A percentile compares a stretch with the other conserved stretches of the same genome.
Conservation (phyloP, 176 grass and related monocot species). For the Cenchrus americanus region DNA sequence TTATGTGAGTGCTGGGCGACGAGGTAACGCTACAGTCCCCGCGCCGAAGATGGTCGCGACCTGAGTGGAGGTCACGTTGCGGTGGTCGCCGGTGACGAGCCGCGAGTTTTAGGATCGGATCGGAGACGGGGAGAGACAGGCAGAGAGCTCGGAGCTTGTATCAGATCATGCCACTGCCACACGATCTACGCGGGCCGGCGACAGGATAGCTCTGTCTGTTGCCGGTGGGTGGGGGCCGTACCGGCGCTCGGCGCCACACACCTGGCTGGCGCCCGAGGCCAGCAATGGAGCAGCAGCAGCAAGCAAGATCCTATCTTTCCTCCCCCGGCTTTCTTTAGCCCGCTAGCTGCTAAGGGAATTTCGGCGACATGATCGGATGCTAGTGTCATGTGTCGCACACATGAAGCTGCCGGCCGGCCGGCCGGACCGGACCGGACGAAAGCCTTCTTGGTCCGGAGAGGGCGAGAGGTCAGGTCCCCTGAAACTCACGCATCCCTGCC, state of each 20-base stretch:
- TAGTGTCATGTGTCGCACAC: neutral
- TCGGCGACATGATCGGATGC: neutral
- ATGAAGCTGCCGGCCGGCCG: constrained; percentile 5
- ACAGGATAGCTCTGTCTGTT: neutral
- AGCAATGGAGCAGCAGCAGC: neutral
- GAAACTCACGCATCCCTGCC: neutral
- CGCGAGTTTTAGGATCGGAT: neutral
- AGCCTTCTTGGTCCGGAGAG: too few relatives aligned
- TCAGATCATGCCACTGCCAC: neutral
- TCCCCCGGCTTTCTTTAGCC: neutral
- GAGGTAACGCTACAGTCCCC: neutral
- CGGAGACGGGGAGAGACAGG: neutral
- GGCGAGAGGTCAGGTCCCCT: neutral
- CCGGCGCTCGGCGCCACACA: constrained; percentile 16
- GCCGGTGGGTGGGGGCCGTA: neutral
- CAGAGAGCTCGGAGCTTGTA: neutral
- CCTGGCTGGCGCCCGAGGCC: neutral
- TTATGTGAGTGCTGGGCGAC: neutral
- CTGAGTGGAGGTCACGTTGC: neutral
- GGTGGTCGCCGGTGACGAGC: neutral
- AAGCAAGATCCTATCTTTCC: neutral
- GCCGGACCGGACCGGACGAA: too few relatives aligned
- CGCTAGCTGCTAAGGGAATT: neutral
- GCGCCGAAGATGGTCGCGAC: neutral
- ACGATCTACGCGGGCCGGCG: constrained; percentile 18